These are phyloP conservation scores for Tympanopsis confertula DNA, from an alignment of 2,329 filamentous ascomycete species.

Conservation along the genomic window DNA sequence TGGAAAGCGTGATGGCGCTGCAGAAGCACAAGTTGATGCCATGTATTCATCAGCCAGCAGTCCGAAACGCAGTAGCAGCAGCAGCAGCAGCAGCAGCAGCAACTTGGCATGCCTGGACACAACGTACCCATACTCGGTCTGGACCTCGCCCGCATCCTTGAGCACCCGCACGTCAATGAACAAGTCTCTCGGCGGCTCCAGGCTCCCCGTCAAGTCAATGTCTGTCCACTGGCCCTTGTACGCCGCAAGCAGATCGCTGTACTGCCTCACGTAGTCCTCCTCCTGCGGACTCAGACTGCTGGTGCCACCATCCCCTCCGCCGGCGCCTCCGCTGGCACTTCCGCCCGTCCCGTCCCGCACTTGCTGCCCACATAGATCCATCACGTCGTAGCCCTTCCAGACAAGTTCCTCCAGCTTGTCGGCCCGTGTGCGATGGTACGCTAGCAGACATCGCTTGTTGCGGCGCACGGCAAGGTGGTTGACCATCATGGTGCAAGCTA, in stretches of 20 bases:
- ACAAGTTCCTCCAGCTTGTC: constrained; percentile 89
- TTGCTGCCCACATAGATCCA: constrained; percentile 54
- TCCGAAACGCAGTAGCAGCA: constrained; percentile 1
- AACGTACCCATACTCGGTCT: constrained; percentile 91
- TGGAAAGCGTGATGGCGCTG: constrained; percentile 88
- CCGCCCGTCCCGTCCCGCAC: constrained; percentile 20
- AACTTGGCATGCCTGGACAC: constrained; percentile 1
- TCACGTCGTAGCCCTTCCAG: constrained; percentile 78
- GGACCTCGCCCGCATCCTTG: constrained; percentile 94
- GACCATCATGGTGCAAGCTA: constrained; percentile 79
- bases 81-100: constrained; percentile 1
- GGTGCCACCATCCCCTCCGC: constrained; percentile 37
- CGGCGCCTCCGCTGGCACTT: constrained; percentile 12
- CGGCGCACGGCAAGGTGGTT: constrained; percentile 90
- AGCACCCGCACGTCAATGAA: constrained; percentile 95
- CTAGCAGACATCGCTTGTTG: constrained; percentile 89
- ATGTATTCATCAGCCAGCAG: constrained; percentile 1
- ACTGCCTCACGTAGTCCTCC: constrained; percentile 88
- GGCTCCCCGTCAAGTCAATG: constrained; percentile 83
- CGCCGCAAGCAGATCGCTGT: constrained; percentile 81
- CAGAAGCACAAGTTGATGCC: constrained; percentile 2
- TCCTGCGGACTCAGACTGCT: constrained; percentile 89
- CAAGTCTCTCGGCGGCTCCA: constrained; percentile 83
- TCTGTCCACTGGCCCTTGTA: constrained; percentile 99
- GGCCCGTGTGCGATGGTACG: constrained; percentile 84